Conservation (phyloP, 2,329 filamentous ascomycete genomes). For the Cytospora leucostoma region DNA sequence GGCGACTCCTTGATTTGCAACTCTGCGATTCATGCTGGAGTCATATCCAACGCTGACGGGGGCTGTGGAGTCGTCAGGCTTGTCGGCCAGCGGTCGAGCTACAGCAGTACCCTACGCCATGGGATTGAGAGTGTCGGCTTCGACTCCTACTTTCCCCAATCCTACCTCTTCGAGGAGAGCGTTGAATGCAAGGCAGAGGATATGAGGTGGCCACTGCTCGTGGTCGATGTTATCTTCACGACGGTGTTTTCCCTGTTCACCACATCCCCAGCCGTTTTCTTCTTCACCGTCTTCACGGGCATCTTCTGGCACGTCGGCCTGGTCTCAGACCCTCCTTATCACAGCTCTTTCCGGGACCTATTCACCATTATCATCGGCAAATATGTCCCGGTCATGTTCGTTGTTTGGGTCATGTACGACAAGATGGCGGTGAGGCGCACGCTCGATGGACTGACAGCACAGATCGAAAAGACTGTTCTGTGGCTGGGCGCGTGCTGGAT, state of each 20-base stretch:
- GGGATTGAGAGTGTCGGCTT: slow-evolving; percentile 79
- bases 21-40: slow-evolving; percentile 73
- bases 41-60: slow-evolving; percentile 64
- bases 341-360: slow-evolving; percentile 66
- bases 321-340: slow-evolving; percentile 80
- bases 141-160: slow-evolving; percentile 84
- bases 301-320: slow-evolving; percentile 89
- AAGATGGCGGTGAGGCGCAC: slow-evolving; percentile 77
- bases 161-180: slow-evolving; percentile 72
- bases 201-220: slow-evolving; percentile 80
- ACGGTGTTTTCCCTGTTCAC: slow-evolving; percentile 79
- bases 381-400: slow-evolving; percentile 84
- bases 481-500: slow-evolving; percentile 93
- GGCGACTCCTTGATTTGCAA: slow-evolving; percentile 81
- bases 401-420: slow-evolving; percentile 83
- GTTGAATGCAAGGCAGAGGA: slow-evolving; percentile 72
- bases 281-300: slow-evolving; percentile 78
- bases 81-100: slow-evolving; percentile 67
- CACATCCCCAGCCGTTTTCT: slow-evolving; percentile 76
- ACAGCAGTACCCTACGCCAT: slow-evolving; percentile 64
- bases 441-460: slow-evolving; percentile 72
- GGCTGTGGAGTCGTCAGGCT: slow-evolving; percentile 75
- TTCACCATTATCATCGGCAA: slow-evolving; percentile 78
- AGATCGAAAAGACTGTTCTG: slow-evolving; percentile 85
- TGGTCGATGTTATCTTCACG: slow-evolving; percentile 78